Evolutionary conservation across 768 basidiomycete species (phyloP).

Genomic region (Cytidiella melzeri): DNA sequence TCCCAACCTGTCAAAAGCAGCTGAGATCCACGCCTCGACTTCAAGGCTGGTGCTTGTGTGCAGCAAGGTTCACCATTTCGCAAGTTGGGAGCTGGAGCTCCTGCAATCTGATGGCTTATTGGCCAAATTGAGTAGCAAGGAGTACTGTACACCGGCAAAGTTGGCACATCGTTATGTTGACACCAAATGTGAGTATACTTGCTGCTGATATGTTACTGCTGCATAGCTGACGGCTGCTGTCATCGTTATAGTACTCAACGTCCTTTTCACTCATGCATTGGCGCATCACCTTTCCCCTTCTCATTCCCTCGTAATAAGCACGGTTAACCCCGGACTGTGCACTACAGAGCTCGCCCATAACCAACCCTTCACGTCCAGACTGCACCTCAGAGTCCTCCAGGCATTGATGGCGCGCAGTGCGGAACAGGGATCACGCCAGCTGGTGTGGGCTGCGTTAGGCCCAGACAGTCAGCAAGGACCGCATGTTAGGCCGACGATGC

Average conservation of each 20-base stretch:
- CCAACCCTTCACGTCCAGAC: not conserved
- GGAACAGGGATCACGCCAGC: conserved; percentile 27
- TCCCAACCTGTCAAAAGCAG: conserved; percentile 36
- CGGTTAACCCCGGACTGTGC: conserved; percentile 10
- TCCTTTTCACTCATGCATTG: conserved; percentile 12
- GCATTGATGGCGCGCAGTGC: not conserved
- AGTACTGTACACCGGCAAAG: conserved; percentile 19
- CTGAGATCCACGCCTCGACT: conserved; percentile 14
- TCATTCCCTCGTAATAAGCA: not conserved
- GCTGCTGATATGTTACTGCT: not conserved
- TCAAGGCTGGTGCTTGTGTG: conserved; percentile 32
- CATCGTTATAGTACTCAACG: conserved; percentile 7
- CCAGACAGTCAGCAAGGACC: conserved; percentile 13
- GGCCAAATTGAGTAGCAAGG: conserved; percentile 20
- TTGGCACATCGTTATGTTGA: not conserved
- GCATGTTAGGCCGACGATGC: conserved; percentile 6
- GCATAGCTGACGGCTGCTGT: not conserved
- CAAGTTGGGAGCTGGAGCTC: conserved; percentile 8
- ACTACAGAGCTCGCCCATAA: conserved; percentile 5
- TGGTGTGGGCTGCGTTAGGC: conserved; percentile 29
- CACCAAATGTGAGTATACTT: conserved; percentile 3
- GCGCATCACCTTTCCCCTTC: conserved; percentile 4
- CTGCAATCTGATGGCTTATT: conserved; percentile 23
- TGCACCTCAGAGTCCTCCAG: not conserved
- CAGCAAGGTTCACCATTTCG: conserved; percentile 33